A percentile compares a stretch with the other conserved stretches of the same genome.
phyloP scores from a whole-genome alignment of 371 early-diverging fungal species.

The Rhizopus sp. region DNA sequence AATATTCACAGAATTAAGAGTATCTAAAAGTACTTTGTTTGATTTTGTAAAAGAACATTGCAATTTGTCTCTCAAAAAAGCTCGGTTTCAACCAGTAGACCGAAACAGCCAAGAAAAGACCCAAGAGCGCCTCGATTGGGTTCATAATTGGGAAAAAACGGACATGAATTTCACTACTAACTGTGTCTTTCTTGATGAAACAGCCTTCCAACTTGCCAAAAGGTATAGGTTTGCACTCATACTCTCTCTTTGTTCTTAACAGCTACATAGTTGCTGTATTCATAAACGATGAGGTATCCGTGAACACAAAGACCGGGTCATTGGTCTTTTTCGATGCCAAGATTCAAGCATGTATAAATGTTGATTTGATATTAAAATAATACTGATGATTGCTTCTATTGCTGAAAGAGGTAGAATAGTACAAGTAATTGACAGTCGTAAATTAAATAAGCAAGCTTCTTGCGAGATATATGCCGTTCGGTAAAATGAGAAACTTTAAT shows the following conservation, averaged over 20 bases:
- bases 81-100: conserved; percentile 6
- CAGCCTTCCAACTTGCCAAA: conserved; percentile 7
- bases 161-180: conserved; percentile 6
- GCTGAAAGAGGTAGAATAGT: conserved; percentile 48
- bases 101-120: conserved; percentile 13
- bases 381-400: conserved; percentile 50
- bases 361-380: conserved; percentile 49
- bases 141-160: conserved; percentile 8
- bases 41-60: conserved; percentile 21
- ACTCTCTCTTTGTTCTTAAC: no score
- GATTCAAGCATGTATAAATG: conserved; percentile 14
- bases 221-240: no score
- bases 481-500: conserved; percentile 11
- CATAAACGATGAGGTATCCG: no score
- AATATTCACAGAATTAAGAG: no score
- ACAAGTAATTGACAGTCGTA: conserved; percentile 66
- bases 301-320: no score
- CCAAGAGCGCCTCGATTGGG: conserved; percentile 10
- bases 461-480: conserved; percentile 56
- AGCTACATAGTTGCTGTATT: no score
- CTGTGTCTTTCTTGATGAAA: conserved; percentile 17
- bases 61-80: conserved; percentile 12
- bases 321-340: no score
- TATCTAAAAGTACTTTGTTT: no score
- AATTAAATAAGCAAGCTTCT: conserved; percentile 44